Evolutionary conservation across 768 basidiomycete genomes (phyloP).

Genomic region (Tylopilus intermedius): DNA sequence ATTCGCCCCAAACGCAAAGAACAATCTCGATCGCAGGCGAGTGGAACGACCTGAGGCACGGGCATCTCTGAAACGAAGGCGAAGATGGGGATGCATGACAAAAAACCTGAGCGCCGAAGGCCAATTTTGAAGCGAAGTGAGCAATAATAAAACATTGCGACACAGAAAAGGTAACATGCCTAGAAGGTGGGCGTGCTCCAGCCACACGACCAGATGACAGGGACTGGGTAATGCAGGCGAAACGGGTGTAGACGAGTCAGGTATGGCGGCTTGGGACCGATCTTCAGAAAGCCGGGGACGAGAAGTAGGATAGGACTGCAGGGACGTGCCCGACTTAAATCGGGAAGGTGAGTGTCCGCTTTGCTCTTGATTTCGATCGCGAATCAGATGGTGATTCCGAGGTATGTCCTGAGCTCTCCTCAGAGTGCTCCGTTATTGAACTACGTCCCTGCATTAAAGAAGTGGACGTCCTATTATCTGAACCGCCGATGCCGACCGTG

Average conservation of each 20-base stretch:
- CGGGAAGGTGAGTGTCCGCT: conserved; percentile 15
- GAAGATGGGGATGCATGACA: conserved; percentile 1
- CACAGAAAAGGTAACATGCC: conserved; percentile 16
- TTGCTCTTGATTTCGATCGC: conserved; percentile 15
- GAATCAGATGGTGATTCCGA: conserved; percentile 19
- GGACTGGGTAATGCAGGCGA: conserved; percentile 13
- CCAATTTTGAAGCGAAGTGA: background rate
- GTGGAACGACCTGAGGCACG: conserved; percentile 47
- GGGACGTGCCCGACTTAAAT: conserved; percentile 11
- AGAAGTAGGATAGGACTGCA: conserved; percentile 15
- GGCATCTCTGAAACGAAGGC: conserved; percentile 44
- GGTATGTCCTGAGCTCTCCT: conserved; percentile 5
- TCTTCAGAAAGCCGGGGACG: conserved; percentile 17
- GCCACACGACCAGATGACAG: conserved; percentile 14
- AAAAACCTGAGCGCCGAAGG: conserved; percentile 10
- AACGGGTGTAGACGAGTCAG: conserved; percentile 3
- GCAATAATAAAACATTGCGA: conserved; percentile 7
- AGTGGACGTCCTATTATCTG: conserved; percentile 17
- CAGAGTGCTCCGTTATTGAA: background rate
- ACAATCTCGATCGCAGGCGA: conserved; percentile 63
- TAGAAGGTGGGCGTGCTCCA: conserved; percentile 20
- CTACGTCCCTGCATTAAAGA: conserved; percentile 13
- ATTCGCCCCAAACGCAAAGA: conserved; percentile 60
- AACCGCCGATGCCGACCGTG: background rate
- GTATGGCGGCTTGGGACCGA: background rate